A percentile compares a stretch with the other conserved stretches of the same genome.
phyloP scores from a whole-genome alignment of 2,329 filamentous ascomycete species.

The Fusarium marasasianum region DNA sequence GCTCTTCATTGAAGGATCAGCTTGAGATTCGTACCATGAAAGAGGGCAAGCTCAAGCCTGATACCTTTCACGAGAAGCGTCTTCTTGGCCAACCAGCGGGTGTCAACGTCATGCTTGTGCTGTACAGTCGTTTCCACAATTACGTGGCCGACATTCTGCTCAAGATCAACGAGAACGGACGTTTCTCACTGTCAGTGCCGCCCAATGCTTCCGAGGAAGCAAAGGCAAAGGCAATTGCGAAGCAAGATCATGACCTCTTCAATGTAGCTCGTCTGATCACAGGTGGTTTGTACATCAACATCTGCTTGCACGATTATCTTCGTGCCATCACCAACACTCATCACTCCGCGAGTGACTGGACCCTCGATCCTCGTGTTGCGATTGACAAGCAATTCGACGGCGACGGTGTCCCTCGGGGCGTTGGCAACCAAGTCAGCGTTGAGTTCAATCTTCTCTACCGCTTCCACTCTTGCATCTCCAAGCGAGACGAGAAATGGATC shows the following conservation, averaged over 20 bases:
- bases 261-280: conserved; percentile 58
- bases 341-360: conserved; percentile 67
- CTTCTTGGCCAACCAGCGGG: conserved; percentile 74
- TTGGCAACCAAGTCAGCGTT: conserved; percentile 73
- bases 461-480: conserved; percentile 70
- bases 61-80: conserved; percentile 74
- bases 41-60: conserved; percentile 75
- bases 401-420: conserved; percentile 61
- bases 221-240: conserved; percentile 48
- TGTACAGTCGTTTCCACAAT: conserved; percentile 78
- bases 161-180: conserved; percentile 72
- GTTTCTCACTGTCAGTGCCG: conserved; percentile 54
- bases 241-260: conserved; percentile 63
- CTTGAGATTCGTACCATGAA: conserved; percentile 69
- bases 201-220: conserved; percentile 35
- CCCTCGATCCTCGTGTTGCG: conserved; percentile 69
- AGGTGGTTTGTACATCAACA: conserved; percentile 65
- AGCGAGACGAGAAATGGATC: conserved; percentile 70
- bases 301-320: conserved; percentile 68
- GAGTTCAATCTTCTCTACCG: conserved; percentile 76
- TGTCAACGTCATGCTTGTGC: conserved; percentile 72
- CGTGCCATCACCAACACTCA: conserved; percentile 70
- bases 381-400: conserved; percentile 56
- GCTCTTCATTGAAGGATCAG: conserved; percentile 71
- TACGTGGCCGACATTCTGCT: conserved; percentile 70